Percentiles rank a stretch among this genome's conserved stretches.
Conservation (phyloP, 2,329 filamentous ascomycete species). For the Venturia carpophila region DNA sequence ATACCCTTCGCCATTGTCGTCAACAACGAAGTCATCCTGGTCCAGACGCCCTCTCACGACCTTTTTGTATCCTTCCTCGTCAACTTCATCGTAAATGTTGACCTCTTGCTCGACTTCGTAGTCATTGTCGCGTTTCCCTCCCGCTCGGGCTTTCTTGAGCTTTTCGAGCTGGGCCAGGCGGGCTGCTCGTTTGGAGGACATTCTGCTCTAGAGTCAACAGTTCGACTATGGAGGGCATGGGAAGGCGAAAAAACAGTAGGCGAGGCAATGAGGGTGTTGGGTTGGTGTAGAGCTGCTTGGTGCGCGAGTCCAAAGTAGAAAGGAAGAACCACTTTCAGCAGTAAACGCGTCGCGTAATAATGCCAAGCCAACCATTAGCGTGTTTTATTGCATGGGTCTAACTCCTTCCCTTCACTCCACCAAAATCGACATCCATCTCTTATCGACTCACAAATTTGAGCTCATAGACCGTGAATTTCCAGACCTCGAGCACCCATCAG, state of each 20-base stretch:
- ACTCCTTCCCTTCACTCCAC: neutral
- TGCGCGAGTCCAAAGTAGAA: neutral
- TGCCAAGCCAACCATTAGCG: neutral
- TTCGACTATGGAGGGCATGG: neutral
- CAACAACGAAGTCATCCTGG: slow-evolving; percentile 95
- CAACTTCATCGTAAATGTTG: slow-evolving; percentile 88
- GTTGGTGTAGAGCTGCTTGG: neutral
- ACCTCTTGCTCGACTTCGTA: slow-evolving; percentile 82
- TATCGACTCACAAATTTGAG: neutral
- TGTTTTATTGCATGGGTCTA: neutral
- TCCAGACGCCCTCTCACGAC: slow-evolving; percentile 83
- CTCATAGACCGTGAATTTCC: neutral
- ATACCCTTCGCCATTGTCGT: slow-evolving; percentile 96
- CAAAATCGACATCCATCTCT: neutral
- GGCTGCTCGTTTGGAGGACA: slow-evolving; percentile 15
- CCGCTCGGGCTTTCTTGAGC: slow-evolving; percentile 72
- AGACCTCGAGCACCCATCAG: neutral
- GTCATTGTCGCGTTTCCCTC: slow-evolving; percentile 85
- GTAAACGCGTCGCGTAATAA: slow-evolving; percentile 1
- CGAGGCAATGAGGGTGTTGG: neutral
- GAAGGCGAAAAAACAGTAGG: neutral
- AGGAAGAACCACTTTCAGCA: neutral
- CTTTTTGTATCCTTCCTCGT: slow-evolving; percentile 96
- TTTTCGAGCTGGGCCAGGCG: slow-evolving; percentile 54
- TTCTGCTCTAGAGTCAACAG: neutral